Conservation (phyloP, 768 basidiomycete species). For the Lactarius tabidus region DNA sequence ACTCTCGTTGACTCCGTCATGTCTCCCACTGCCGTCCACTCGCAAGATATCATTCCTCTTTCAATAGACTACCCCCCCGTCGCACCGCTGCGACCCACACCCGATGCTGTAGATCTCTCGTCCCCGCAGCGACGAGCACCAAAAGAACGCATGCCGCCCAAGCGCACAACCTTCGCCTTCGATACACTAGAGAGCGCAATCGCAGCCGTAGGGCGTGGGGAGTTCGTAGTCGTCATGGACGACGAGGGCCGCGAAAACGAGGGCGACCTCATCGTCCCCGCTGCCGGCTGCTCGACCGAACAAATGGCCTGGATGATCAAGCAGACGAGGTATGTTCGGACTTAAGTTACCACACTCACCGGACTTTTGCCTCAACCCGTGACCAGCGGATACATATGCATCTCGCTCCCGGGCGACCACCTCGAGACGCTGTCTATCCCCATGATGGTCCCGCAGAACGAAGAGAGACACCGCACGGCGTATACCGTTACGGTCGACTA, state of each 20-base stretch:
- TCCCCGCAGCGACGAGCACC: slow-evolving; percentile 28
- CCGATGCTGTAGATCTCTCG: slow-evolving; percentile 15
- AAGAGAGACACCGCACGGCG: slow-evolving; percentile 89
- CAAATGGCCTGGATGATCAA: slow-evolving; percentile 99
- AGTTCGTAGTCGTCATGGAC: slow-evolving; percentile 97
- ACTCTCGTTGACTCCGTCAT: neutral
- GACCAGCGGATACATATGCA: slow-evolving; percentile 90
- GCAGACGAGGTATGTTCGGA: slow-evolving; percentile 83
- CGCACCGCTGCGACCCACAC: neutral
- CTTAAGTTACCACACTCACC: neutral
- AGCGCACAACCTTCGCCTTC: slow-evolving; percentile 52
- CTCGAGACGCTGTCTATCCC: slow-evolving; percentile 77
- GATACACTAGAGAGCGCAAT: slow-evolving; percentile 80
- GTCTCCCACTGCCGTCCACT: slow-evolving; percentile 16
- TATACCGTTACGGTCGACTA: slow-evolving; percentile 97
- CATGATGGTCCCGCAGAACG: slow-evolving; percentile 91
- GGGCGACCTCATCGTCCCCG: slow-evolving; percentile 92
- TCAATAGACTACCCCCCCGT: neutral
- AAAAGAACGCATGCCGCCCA: slow-evolving; percentile 25
- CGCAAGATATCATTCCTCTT: neutral
- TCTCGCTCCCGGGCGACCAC: slow-evolving; percentile 72
- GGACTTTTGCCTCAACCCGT: neutral
- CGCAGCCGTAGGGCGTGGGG: slow-evolving; percentile 68
- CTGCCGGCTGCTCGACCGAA: slow-evolving; percentile 78
- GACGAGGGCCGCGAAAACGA: slow-evolving; percentile 96